Percentiles rank a stretch among this genome's conserved stretches.
These are phyloP conservation scores for Hortiboletus campestris DNA, from an alignment of 768 basidiomycete species.

Conservation along the genomic window DNA sequence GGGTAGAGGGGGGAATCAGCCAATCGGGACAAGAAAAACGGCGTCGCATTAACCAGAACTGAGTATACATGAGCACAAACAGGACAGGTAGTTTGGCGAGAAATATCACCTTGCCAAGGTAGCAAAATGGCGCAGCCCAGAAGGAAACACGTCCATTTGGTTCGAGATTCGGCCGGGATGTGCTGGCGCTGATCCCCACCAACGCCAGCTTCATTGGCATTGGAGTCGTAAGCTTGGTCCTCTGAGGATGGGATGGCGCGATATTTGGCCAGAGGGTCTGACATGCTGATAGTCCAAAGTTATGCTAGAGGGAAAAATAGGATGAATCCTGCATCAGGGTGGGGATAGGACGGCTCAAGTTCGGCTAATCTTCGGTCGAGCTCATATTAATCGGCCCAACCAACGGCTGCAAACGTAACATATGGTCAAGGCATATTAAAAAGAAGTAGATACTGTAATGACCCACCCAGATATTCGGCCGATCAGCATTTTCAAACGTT, in stretches of 20 bases:
- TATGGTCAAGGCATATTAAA: too few species aligned
- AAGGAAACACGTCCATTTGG: neutral
- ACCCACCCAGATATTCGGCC: too few species aligned
- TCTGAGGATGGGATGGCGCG: neutral
- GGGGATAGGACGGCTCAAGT: too few species aligned
- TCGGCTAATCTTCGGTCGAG: too few species aligned
- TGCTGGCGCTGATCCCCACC: neutral
- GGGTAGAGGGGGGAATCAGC: neutral
- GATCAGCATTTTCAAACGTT: too few species aligned
- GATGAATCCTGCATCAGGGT: too few species aligned
- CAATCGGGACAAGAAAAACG: constrained; percentile 5
- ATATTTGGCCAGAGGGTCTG: neutral
- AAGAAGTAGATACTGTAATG: too few species aligned
- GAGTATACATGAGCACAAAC: neutral
- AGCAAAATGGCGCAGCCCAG: neutral
- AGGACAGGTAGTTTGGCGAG: neutral
- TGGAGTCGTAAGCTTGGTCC: neutral
- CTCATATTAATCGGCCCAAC: too few species aligned
- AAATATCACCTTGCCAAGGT: neutral
- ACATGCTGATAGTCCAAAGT: neutral
- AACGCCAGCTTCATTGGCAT: neutral
- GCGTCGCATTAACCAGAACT: neutral
- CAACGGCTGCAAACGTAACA: too few species aligned
- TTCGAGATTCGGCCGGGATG: neutral
- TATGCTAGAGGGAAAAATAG: too few species aligned